Evolutionary conservation across 306 rosid species (phyloP).

Genomic region (Ammopiptanthus mongolicus): DNA sequence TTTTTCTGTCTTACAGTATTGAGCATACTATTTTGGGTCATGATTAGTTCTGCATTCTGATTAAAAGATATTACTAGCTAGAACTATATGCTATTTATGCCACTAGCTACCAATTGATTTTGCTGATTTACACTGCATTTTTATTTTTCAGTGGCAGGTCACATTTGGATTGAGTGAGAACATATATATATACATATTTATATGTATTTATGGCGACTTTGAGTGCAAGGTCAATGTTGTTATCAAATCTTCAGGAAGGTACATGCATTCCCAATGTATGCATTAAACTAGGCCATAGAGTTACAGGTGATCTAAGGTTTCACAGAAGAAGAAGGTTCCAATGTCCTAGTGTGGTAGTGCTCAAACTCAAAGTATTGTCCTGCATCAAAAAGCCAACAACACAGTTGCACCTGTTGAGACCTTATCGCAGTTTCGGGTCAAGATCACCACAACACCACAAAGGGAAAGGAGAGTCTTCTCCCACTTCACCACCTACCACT

Average conservation of each 20-base stretch:
- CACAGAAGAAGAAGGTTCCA: constrained; percentile 37
- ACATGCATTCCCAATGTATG: constrained; percentile 18
- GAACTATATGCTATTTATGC: not conserved
- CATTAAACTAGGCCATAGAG: constrained; percentile 27
- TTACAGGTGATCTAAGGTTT: constrained; percentile 23
- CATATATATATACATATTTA: not conserved
- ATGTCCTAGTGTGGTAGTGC: constrained; percentile 22
- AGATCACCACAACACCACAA: constrained; percentile 22
- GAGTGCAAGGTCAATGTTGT: constrained; percentile 38
- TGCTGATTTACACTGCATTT: not conserved
- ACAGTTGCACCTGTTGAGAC: constrained; percentile 22
- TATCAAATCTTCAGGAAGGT: constrained; percentile 22
- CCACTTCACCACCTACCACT: constrained; percentile 8
- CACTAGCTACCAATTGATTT: not conserved
- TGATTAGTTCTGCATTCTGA: not conserved
- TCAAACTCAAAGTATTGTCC: constrained; percentile 44
- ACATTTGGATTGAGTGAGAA: constrained; percentile 19
- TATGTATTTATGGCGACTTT: constrained; percentile 31
- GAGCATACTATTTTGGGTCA: not conserved
- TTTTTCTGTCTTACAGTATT: not conserved
- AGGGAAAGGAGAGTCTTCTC: constrained; percentile 25
- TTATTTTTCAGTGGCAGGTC: constrained; percentile 27
- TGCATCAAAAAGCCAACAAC: constrained; percentile 34
- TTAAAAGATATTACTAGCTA: not conserved
- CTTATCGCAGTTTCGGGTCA: constrained; percentile 28